A percentile compares a stretch with the other conserved stretches of the same genome.
phyloP scores from a whole-genome alignment of 2,329 filamentous ascomycete genomes.

The Aspergillus neoniger region DNA sequence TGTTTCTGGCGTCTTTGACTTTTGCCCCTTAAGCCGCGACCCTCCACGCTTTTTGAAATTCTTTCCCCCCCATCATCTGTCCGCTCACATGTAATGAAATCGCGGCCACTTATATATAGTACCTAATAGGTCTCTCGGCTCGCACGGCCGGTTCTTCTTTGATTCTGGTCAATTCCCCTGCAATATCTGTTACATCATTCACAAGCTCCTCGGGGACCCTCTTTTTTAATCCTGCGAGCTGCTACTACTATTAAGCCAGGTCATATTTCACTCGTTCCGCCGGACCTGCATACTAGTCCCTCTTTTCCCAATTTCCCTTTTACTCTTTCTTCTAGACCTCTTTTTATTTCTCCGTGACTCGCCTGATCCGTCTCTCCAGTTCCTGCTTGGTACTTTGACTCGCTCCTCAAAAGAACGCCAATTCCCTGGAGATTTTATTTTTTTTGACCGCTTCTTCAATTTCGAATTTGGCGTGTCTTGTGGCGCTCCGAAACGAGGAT shows the following conservation, averaged over 20 bases:
- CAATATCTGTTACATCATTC: neutral
- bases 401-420: neutral
- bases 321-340: no score
- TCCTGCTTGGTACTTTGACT: neutral
- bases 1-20: neutral
- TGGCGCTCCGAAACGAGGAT: neutral
- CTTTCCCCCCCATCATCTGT: neutral
- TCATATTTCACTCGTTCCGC: neutral
- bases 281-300: neutral
- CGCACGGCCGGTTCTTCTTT: neutral
- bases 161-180: neutral
- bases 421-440: neutral
- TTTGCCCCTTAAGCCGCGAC: constrained; percentile 2
- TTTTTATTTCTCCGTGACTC: neutral
- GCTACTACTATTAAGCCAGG: neutral
- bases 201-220: neutral
- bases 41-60: constrained; percentile 1
- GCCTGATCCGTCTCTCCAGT: neutral
- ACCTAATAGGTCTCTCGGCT: neutral
- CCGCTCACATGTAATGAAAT: neutral
- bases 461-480: neutral
- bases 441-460: constrained; percentile 3
- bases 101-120: neutral
- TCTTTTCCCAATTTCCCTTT: neutral
- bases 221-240: neutral